phyloP scores from a whole-genome alignment of 768 basidiomycete species.

The Glaciozyma martinii region DNA sequence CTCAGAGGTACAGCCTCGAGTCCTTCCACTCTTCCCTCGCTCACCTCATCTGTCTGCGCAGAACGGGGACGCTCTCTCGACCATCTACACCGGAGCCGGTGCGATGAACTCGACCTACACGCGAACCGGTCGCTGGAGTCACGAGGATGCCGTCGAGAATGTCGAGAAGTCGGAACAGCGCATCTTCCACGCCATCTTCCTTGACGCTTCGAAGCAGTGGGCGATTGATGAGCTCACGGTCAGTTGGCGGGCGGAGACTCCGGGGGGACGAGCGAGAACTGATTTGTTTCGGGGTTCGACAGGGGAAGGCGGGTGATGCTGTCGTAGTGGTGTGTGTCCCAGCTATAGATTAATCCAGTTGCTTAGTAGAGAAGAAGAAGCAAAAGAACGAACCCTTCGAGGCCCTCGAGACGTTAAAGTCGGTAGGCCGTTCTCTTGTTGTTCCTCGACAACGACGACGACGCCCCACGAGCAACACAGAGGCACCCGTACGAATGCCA shows the following conservation, averaged over 20 bases:
- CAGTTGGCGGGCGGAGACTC: background rate
- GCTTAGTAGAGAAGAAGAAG: too few species aligned
- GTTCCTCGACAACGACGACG: too few species aligned
- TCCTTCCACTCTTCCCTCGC: background rate
- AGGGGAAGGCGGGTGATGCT: too few species aligned
- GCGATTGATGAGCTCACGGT: background rate
- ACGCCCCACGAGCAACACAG: too few species aligned
- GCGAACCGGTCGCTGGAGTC: slow-evolving; percentile 43
- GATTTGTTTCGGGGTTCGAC: too few species aligned
- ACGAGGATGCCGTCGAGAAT: background rate
- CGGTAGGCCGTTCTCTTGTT: too few species aligned
- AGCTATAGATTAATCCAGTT: too few species aligned
- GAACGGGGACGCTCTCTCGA: slow-evolving; percentile 83
- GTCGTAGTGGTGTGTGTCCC: too few species aligned
- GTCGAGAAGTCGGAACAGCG: background rate
- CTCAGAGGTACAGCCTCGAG: slow-evolving; percentile 53
- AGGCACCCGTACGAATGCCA: too few species aligned
- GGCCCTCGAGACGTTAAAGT: too few species aligned
- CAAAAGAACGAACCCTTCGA: too few species aligned
- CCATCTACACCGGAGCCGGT: slow-evolving; percentile 74
- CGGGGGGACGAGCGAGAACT: too few species aligned
- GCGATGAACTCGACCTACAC: slow-evolving; percentile 93
- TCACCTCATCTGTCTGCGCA: slow-evolving; percentile 35
- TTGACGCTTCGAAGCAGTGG: background rate
- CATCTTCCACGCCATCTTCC: background rate